Base-by-base conservation (phyloP, 441 rosid genomes). In the Aquilaria agallochum region DNA sequence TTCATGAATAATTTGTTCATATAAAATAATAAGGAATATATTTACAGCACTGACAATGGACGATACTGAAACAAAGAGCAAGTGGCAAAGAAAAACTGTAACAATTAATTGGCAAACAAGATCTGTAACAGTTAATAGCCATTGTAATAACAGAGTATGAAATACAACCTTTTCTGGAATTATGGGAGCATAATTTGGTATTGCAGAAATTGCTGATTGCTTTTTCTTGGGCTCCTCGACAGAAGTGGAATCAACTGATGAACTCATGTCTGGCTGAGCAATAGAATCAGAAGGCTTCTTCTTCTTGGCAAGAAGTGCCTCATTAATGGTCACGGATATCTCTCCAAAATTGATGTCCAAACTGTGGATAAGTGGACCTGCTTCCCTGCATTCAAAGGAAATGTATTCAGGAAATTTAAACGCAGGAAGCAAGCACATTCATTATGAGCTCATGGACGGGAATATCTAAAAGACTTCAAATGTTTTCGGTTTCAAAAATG, bases 161-260 rank as follows among this genome's bases (percentile, higher is more conserved):
- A 36, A 60, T 67, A 88, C 62, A 47, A 86, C 98, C 96, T 83
- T 86, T 68, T 88, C 95, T 42, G 98, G 98, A 73, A 92, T 75
- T 72, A 82, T 74, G 32, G 70, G 67, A 71, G 84, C 65, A 74
- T 60, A 77, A 67, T 92, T 87, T 27, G 80, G 67, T 63, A 92
- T 78, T 48, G 78, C 72, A 53, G 60, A 81, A 61, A 81, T 63
- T 30, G 67, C 56, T 53, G 80, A 70, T 66, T 78, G 70, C 66
- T 84, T 76, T 71, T 66, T 80, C 2, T 46, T 72, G 55, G 74
- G 73, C 76, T 69, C 80, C 62, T 73, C 64, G 68, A 73, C 74
- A 65, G 67, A 71, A 45, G 60, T 60, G 50, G 79, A 60, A 69
- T 71, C 77, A 61, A 57, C 60, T 61, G 63, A 53, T 52, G 70